phyloP scores from a whole-genome alignment of 768 basidiomycete genomes.

The Asterophora lycoperdoides region DNA sequence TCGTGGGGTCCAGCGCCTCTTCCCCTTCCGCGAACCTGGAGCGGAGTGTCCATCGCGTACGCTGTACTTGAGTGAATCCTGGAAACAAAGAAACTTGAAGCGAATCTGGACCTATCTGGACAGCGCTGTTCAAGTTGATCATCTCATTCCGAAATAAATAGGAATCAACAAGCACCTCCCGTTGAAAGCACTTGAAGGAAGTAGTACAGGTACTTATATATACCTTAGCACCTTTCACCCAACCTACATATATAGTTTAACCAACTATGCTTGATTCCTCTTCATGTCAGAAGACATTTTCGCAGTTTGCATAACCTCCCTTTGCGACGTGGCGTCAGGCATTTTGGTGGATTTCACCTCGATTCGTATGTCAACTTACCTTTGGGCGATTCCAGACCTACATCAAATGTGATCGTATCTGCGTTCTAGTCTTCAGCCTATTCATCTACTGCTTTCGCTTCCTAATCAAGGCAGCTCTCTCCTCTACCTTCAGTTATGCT shows the following conservation, averaged over 20 bases:
- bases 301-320: slow-evolving; percentile 26
- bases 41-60: slow-evolving; percentile 18
- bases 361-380: slow-evolving; percentile 31
- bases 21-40: slow-evolving; percentile 16
- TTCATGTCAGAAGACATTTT: slow-evolving; percentile 27
- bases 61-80: not conserved
- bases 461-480: no score
- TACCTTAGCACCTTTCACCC: no score
- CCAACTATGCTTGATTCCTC: not conserved
- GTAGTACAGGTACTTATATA: no score
- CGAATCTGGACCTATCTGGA: no score
- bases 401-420: no score
- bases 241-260: not conserved
- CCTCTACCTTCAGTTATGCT: not conserved
- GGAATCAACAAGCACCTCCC: not conserved
- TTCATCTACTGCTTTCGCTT: no score
- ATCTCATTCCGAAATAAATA: slow-evolving; percentile 8
- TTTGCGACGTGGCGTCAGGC: slow-evolving; percentile 34
- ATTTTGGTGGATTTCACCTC: slow-evolving; percentile 36
- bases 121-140: no score
- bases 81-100: no score
- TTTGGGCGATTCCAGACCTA: no score
- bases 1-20: slow-evolving; percentile 13
- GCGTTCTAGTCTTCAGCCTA: no score
- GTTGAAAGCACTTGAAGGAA: no score